Evolutionary conservation across 1,139 yeast species (phyloP).

Genomic region (Neolecta irregularis): DNA sequence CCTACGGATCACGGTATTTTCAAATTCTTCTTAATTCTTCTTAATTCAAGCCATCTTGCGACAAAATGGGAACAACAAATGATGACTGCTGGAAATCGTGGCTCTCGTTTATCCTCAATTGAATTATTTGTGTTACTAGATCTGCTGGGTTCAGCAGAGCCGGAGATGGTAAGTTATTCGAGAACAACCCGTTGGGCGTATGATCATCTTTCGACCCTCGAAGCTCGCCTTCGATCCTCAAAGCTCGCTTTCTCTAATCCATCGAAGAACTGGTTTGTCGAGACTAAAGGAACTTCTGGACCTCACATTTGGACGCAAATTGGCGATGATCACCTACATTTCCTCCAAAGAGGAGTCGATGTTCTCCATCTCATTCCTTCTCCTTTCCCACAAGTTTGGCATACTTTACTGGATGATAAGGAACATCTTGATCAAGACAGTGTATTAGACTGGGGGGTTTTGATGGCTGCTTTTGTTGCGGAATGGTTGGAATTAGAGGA

Average conservation of each 20-base stretch:
- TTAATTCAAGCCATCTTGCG: constrained; percentile 37
- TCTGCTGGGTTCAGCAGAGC: constrained; percentile 30
- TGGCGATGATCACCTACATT: constrained; percentile 43
- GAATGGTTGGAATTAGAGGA: constrained; percentile 21
- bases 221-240: constrained; percentile 14
- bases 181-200: constrained; percentile 30
- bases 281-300: neutral
- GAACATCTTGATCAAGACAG: constrained; percentile 23
- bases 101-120: constrained; percentile 22
- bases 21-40: too few species aligned
- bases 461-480: constrained; percentile 24
- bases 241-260: constrained; percentile 15
- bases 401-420: constrained; percentile 30
- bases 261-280: constrained; percentile 5
- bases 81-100: constrained; percentile 9
- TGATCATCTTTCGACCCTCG: constrained; percentile 24
- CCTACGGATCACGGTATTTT: constrained; percentile 44
- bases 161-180: constrained; percentile 33
- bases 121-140: constrained; percentile 36
- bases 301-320: constrained; percentile 17
- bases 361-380: constrained; percentile 37
- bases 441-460: constrained; percentile 26
- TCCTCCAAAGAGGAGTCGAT: constrained; percentile 32
- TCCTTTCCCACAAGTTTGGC: constrained; percentile 39
- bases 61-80: constrained; percentile 24